A percentile compares a stretch with the other conserved stretches of the same genome.
These are phyloP conservation scores for Tolypocladium ophioglossoides DNA, from an alignment of 2,329 filamentous ascomycete genomes.

Conservation along the genomic window DNA sequence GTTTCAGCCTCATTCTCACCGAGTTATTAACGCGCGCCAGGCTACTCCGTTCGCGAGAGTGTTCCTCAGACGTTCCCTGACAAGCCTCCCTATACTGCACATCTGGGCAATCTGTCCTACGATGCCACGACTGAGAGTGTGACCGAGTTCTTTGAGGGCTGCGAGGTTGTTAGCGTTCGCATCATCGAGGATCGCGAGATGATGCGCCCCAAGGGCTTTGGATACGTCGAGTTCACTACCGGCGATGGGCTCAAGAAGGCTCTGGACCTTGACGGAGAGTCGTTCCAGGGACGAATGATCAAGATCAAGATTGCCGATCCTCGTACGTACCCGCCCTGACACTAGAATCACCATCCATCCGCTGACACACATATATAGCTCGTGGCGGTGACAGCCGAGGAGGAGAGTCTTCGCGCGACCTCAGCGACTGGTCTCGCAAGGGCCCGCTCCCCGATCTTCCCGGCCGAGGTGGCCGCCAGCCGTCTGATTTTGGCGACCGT, in stretches of 20 bases:
- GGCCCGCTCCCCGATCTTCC: conserved; percentile 74
- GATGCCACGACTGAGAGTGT: conserved; percentile 80
- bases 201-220: conserved; percentile 92
- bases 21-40: conserved; percentile 23
- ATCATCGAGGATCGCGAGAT: conserved; percentile 96
- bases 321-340: conserved; percentile 51
- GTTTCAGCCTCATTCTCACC: neutral
- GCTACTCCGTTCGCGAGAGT: conserved; percentile 57
- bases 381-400: conserved; percentile 59
- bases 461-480: conserved; percentile 33
- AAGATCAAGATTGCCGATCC: conserved; percentile 94
- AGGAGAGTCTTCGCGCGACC: conserved; percentile 59
- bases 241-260: conserved; percentile 88
- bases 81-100: conserved; percentile 89
- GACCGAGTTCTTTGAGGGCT: conserved; percentile 73
- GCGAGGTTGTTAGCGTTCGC: conserved; percentile 80
- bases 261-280: conserved; percentile 67
- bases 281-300: conserved; percentile 81
- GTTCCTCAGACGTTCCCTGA: conserved; percentile 67
- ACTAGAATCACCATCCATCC: neutral
- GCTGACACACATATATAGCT: conserved; percentile 45
- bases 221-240: conserved; percentile 87
- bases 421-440: conserved; percentile 87
- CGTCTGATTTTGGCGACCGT: conserved; percentile 47
- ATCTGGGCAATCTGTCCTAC: conserved; percentile 94